These are phyloP conservation scores for Tricholoma matsutake DNA, from an alignment of 768 basidiomycete genomes.

Conservation along the genomic window DNA sequence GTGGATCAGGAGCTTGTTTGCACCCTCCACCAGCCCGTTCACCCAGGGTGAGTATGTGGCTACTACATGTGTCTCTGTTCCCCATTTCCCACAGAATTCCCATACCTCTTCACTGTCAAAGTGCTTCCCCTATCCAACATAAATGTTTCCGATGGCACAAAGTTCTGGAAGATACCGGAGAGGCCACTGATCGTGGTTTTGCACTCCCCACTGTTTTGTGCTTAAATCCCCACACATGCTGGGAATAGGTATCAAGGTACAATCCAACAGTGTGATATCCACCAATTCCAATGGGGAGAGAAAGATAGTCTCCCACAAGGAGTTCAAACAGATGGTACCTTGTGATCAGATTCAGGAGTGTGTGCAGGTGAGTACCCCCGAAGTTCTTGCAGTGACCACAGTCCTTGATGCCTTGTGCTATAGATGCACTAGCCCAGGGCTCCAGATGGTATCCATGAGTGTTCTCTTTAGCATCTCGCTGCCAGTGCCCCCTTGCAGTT, in stretches of 20 bases:
- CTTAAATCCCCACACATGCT: conserved; percentile 28
- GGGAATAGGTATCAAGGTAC: conserved; percentile 28
- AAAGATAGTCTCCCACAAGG: conserved; percentile 25
- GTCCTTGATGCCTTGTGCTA: conserved; percentile 22
- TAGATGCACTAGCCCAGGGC: conserved; percentile 25
- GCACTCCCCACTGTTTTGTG: conserved; percentile 13
- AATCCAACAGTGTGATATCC: conserved; percentile 18
- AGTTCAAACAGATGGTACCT: conserved; percentile 34
- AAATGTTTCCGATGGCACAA: conserved; percentile 22
- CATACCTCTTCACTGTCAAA: conserved; percentile 18
- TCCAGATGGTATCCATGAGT: conserved; percentile 24
- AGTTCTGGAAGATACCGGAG: conserved; percentile 8
- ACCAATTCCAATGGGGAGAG: conserved; percentile 26
- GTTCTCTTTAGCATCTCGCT: conserved; percentile 28
- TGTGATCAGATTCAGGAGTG: conserved; percentile 35
- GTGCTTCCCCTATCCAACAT: conserved; percentile 19
- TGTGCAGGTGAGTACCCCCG: conserved; percentile 33
- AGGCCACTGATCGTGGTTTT: background rate
- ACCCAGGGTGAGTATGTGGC: conserved; percentile 12
- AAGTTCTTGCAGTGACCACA: conserved; percentile 27
- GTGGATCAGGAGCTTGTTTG: conserved; percentile 20
- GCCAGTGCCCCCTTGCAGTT: conserved; percentile 30
- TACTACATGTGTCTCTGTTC: conserved; percentile 5
- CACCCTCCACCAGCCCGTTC: conserved; percentile 34
- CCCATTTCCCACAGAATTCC: conserved; percentile 20